A percentile compares a stretch with the other conserved stretches of the same genome.
These are phyloP conservation scores for Incumbomyces lentus DNA, from an alignment of 2,329 filamentous ascomycete genomes.

Conservation along the genomic window DNA sequence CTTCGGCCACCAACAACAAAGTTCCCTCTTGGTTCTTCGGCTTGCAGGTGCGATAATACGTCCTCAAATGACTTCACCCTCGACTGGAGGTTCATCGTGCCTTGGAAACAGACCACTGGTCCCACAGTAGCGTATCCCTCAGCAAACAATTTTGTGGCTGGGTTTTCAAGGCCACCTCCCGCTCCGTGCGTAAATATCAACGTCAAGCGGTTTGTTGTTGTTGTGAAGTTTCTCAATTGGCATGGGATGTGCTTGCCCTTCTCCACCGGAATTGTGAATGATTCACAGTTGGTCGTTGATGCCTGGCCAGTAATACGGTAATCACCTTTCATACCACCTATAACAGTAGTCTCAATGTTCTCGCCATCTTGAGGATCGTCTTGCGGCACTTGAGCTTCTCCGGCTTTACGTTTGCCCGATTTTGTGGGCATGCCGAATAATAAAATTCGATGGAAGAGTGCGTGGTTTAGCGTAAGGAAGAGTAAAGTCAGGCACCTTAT, in stretches of 20 bases:
- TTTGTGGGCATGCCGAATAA: too few species aligned
- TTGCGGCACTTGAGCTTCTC: not conserved
- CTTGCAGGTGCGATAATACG: conserved; percentile 9
- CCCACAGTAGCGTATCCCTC: conserved; percentile 11
- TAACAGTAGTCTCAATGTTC: not conserved
- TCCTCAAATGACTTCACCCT: conserved; percentile 12
- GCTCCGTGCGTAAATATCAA: conserved; percentile 21
- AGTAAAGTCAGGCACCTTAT: too few species aligned
- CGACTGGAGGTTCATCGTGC: conserved; percentile 16
- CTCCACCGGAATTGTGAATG: not conserved
- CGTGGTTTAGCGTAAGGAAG: too few species aligned
- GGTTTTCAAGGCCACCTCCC: conserved; percentile 15
- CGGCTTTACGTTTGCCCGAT: not conserved
- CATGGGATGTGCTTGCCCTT: conserved; percentile 2
- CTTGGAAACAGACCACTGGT: conserved; percentile 14
- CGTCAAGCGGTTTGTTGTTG: not conserved
- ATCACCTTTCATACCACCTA: not conserved
- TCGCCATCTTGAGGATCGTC: not conserved
- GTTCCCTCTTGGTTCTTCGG: not conserved
- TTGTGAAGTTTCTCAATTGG: not conserved
- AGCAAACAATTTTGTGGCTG: conserved; percentile 15
- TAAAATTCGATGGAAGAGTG: too few species aligned
- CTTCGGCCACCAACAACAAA: conserved; percentile 16
- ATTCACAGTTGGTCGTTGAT: not conserved
- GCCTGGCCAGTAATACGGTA: not conserved